Evolutionary conservation across 257 asterid genomes (phyloP).

Genomic region (Gynochthodes officinalis): DNA sequence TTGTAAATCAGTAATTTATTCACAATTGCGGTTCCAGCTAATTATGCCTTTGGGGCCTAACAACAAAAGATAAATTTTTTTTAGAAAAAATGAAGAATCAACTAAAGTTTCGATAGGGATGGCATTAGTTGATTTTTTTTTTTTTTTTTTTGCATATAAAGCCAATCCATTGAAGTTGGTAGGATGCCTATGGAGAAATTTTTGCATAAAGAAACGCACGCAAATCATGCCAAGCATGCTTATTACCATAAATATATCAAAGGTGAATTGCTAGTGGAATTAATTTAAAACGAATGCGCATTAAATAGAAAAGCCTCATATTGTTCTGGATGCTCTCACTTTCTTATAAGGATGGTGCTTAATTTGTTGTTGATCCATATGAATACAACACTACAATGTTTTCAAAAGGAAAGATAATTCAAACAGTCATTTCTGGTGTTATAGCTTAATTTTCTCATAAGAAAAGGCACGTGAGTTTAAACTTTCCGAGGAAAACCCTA

Average conservation of each 20-base stretch:
- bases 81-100: conserved; percentile 19
- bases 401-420: background rate
- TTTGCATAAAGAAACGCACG: conserved; percentile 11
- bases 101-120: conserved; percentile 14
- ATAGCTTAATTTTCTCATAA: no score
- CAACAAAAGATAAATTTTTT: no score
- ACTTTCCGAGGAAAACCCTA: no score
- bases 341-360: background rate
- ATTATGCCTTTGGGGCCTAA: conserved; percentile 7
- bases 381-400: background rate
- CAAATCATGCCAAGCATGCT: conserved; percentile 27
- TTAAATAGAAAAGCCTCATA: conserved; percentile 4
- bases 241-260: conserved; percentile 6
- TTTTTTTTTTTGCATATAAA: background rate
- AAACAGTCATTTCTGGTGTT: no score
- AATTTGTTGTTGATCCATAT: conserved; percentile 1
- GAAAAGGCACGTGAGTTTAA: no score
- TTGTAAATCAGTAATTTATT: conserved; percentile 4
- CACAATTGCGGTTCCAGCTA: conserved; percentile 21
- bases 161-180: conserved; percentile 26
- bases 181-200: conserved; percentile 24
- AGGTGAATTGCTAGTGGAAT: conserved; percentile 12
- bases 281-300: conserved; percentile 15
- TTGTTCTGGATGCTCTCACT: conserved; percentile 12
- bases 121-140: background rate